Evolutionary conservation across 2,329 filamentous ascomycete species (phyloP), one percentile per base, ranked within the genome.

Genomic region (Salinomyces thailandicus): DNA sequence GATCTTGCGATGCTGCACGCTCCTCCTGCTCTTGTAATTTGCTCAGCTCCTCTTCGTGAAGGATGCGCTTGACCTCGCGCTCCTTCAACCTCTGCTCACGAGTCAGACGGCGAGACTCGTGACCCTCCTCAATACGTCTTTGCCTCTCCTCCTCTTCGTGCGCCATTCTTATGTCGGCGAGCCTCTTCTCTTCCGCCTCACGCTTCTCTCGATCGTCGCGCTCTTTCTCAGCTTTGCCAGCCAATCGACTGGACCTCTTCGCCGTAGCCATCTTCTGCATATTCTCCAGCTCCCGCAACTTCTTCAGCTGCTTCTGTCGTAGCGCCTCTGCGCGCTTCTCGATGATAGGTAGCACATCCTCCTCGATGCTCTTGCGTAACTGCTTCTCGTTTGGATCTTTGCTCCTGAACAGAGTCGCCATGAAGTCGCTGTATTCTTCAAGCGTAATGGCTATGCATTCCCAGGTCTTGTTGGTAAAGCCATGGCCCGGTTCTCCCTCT

Each of bases 171-270:
- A 85, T 68, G 36, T 89, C 83, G 5, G 64, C 65, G 34, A 71
- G 69, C 42, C 69, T 71, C 62, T 74, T 81, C 37, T 72, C 74
- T 48, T 84, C 77, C 31, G 80, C 81, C 53, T 87, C 81, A 7
- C 71, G 75, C 13, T 70, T 71, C 48, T 81, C 73, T 41, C 85
- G 78, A 31, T 89, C 78, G 42, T 81, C 69, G 48, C 76, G 79
- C 52, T 86, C 82, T 45, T 77, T 80, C 55, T 95, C 86, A 20
- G 77, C 67, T 55, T 85, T 93, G 46, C 74, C 73, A 13, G 89
- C 87, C 47, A 98, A 76, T 44, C 91, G 77, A 52, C 85, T 93
- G 1, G 91, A 98, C 44, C 91, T 72, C 63, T 98, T 98, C 3
- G 91, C 89, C 38, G 81, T 84, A n/a, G 85, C 85, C 63, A 96